Evolutionary conservation across 2,329 filamentous ascomycete species (phyloP), one percentile per base, ranked within the genome.

Genomic region (Penicillium sp.): DNA sequence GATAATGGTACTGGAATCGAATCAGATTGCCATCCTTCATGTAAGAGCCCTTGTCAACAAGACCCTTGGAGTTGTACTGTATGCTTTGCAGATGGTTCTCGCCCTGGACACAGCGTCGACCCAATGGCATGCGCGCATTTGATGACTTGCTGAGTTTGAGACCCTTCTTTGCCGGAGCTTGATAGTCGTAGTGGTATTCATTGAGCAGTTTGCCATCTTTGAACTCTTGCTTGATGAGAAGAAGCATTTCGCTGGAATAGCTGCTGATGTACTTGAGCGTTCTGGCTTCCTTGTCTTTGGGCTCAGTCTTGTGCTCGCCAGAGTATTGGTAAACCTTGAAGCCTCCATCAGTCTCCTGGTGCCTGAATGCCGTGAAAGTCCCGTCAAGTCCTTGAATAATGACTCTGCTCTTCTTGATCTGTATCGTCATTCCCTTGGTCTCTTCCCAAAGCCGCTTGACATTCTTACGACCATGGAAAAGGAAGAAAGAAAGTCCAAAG

Each of bases 1-100:
- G 80, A 68, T 86, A 85, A 64, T 82, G 79, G 58, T 83, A 84
- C 61, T 82, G 82, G 77, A 85, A 85, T 16, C 81, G 78, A 16
- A 84, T 77, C 11, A 84, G 68, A 59, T 84, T 85, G 1, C 78
- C 79, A 60, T 84, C 79, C 58, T 79, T 81, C 63, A 84, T 77
- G 67, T 83, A 84, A 2, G 82, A 85, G 11, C 84, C 84, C 10
- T 79, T 80, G 53, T 82, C 78, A 46, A 85, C 78, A 48, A 84
- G 81, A 19, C 84, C 84, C 63, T 82, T 82, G 52, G 75, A 71
- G 64, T 85, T 83, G 67, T 84, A 86, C 43, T 81, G 75, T 22
- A 85, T 78, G 16, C 78, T 78, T 62, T 84, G 76, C 25, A 79
- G 76, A 35, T 79, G 70, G 52, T 81, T 76, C 11, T 76, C 70